These are phyloP conservation scores for Coemansia sp. DNA, from an alignment of 192 early-diverging fungal genomes.

Conservation along the genomic window DNA sequence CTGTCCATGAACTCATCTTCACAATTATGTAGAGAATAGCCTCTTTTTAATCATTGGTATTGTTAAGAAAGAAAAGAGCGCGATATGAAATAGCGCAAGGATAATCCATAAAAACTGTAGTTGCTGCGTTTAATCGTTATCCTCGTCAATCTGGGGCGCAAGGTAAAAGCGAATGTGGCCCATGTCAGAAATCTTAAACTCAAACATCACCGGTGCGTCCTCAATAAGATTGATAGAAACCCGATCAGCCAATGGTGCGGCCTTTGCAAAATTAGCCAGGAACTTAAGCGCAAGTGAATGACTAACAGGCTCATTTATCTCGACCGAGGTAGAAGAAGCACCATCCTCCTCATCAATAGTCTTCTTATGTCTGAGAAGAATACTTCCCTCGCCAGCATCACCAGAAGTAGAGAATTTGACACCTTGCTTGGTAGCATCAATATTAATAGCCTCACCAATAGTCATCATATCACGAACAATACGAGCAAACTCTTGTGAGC, in stretches of 20 bases:
- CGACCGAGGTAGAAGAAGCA: slow-evolving; percentile 66
- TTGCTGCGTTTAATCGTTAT: slow-evolving; percentile 39
- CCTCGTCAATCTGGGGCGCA: slow-evolving; percentile 75
- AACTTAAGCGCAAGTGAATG: slow-evolving; percentile 94
- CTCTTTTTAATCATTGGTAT: too few relatives aligned
- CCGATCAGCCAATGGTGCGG: slow-evolving; percentile 73
- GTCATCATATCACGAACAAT: slow-evolving; percentile 84
- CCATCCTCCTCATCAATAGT: slow-evolving; percentile 68
- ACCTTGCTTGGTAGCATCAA: slow-evolving; percentile 92
- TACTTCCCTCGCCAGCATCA: slow-evolving; percentile 83
- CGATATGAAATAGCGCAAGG: not conserved
- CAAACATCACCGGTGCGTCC: slow-evolving; percentile 89
- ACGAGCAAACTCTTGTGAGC: slow-evolving; percentile 84
- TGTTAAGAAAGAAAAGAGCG: too few relatives aligned
- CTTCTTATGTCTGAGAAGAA: slow-evolving; percentile 72
- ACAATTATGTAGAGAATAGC: too few relatives aligned
- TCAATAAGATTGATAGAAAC: slow-evolving; percentile 82
- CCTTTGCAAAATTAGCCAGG: slow-evolving; percentile 92
- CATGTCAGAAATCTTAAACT: slow-evolving; percentile 86
- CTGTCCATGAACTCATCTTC: too few relatives aligned
- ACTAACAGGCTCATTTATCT: slow-evolving; percentile 74
- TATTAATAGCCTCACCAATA: slow-evolving; percentile 85
- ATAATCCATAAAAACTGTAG: not conserved
- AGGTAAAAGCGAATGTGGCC: slow-evolving; percentile 96
- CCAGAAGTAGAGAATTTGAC: slow-evolving; percentile 86